Evolutionary conservation across 2,329 filamentous ascomycete genomes (phyloP).

Genomic region (Orbilia oligospora): DNA sequence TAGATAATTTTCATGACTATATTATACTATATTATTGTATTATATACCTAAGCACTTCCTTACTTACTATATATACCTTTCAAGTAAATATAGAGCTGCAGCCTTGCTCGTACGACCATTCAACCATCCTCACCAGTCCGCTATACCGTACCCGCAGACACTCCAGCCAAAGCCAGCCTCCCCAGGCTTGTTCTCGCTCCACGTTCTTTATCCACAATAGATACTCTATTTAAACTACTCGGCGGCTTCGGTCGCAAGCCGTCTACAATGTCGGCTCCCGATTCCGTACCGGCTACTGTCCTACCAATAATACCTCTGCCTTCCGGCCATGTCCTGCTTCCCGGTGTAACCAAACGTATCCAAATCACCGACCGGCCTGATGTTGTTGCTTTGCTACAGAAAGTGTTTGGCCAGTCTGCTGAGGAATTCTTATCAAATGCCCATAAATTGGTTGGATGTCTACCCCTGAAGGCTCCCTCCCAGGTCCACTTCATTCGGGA

Average conservation of each 20-base stretch:
- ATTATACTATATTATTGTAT: too few species aligned
- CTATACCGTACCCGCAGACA: too few species aligned
- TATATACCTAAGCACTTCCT: too few species aligned
- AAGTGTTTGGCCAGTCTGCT: conserved; percentile 43
- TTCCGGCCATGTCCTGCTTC: conserved; percentile 50
- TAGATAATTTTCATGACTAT: background rate
- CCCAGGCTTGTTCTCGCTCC: background rate
- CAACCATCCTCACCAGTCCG: background rate
- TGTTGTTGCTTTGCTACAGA: conserved; percentile 41
- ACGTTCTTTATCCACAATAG: conserved; percentile 36
- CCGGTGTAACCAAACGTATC: conserved; percentile 49
- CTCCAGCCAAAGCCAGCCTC: too few species aligned
- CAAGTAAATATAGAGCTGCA: too few species aligned
- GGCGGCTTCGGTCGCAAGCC: conserved; percentile 52
- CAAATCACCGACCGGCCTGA: conserved; percentile 58
- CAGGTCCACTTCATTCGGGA: conserved; percentile 52
- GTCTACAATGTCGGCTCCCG: conserved; percentile 39
- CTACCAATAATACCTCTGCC: conserved; percentile 53
- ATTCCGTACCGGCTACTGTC: conserved; percentile 41
- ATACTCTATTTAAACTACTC: conserved; percentile 53
- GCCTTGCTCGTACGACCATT: background rate
- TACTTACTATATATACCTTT: too few species aligned
- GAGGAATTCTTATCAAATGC: conserved; percentile 56
- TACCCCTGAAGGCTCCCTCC: conserved; percentile 44
- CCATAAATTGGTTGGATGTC: conserved; percentile 47